Percentiles rank a stretch among this genome's conserved stretches.
Conservation (phyloP, 495 filamentous ascomycete genomes). For the Xylaria bambusicola region DNA sequence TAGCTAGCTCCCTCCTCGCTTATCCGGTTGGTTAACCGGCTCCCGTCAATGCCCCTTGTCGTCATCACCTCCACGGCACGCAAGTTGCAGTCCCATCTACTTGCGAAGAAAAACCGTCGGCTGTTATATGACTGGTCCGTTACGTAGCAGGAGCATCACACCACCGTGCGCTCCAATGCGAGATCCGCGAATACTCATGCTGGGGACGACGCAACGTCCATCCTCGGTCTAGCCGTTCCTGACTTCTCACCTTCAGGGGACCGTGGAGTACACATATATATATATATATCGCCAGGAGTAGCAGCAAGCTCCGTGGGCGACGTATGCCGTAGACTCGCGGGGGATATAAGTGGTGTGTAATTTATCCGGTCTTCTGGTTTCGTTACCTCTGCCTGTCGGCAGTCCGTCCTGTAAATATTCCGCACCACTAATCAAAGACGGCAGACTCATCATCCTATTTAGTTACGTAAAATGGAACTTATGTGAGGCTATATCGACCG, state of each 20-base stretch:
- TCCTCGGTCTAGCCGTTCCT: not conserved
- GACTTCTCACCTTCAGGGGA: not conserved
- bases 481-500: not conserved
- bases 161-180: slow-evolving; percentile 14
- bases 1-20: too few species aligned
- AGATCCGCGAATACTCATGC: slow-evolving; percentile 1
- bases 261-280: too few species aligned
- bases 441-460: not conserved
- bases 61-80: not conserved
- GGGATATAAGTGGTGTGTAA: not conserved
- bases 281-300: not conserved
- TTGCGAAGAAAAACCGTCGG: slow-evolving; percentile 13
- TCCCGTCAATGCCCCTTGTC: slow-evolving; percentile 4
- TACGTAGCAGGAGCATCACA: slow-evolving; percentile 29
- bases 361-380: not conserved
- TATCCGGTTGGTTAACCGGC: slow-evolving; percentile 12
- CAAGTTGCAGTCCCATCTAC: slow-evolving; percentile 2
- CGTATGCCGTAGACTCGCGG: not conserved
- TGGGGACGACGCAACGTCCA: slow-evolving; percentile 10
- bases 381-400: not conserved
- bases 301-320: not conserved
- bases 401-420: not conserved
- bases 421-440: not conserved
- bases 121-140: slow-evolving; percentile 20
- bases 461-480: not conserved